These are phyloP conservation scores for Aspergillus biplanus DNA, from an alignment of 495 filamentous ascomycete genomes.

Conservation along the genomic window DNA sequence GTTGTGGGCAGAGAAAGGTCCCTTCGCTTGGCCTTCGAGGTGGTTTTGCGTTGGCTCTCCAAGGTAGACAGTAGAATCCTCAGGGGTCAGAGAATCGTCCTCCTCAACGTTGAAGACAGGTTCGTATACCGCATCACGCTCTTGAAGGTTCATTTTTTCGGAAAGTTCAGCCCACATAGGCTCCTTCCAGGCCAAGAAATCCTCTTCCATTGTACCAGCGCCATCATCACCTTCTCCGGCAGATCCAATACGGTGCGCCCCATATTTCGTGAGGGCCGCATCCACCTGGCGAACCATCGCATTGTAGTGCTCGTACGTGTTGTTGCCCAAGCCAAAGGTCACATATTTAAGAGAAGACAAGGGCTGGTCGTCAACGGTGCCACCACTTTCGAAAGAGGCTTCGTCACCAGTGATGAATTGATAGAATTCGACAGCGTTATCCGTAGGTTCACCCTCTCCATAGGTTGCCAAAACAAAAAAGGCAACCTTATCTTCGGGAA, in stretches of 20 bases:
- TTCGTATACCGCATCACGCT: conserved; percentile 96
- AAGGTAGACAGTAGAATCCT: conserved; percentile 88
- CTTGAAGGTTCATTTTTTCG: conserved; percentile 83
- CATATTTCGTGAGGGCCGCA: conserved; percentile 75
- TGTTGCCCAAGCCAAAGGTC: conserved; percentile 93
- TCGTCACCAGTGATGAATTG: conserved; percentile 89
- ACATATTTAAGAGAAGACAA: conserved; percentile 89
- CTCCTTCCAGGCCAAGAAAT: conserved; percentile 99
- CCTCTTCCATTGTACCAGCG: conserved; percentile 99
- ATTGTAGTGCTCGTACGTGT: conserved; percentile 99
- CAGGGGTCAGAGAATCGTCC: conserved; percentile 69
- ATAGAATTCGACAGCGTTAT: conserved; percentile 99
- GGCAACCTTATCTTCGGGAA: conserved; percentile 87
- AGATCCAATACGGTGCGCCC: conserved; percentile 79
- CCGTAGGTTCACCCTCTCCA: conserved; percentile 96
- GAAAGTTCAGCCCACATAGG: conserved; percentile 93
- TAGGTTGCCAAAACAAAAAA: conserved; percentile 98
- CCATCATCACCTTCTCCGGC: conserved; percentile 98
- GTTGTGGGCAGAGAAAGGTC: conserved; percentile 95
- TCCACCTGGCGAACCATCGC: conserved; percentile 94
- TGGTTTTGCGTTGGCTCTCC: conserved; percentile 97
- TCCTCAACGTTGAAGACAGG: conserved; percentile 85
- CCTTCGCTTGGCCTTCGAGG: conserved; percentile 80
- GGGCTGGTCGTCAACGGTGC: conserved; percentile 64
- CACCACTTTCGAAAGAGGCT: conserved; percentile 75